A percentile compares a stretch with the other conserved stretches of the same genome.
phyloP scores from a whole-genome alignment of 2,329 filamentous ascomycete genomes.

The Ceratocystis huliohia region DNA sequence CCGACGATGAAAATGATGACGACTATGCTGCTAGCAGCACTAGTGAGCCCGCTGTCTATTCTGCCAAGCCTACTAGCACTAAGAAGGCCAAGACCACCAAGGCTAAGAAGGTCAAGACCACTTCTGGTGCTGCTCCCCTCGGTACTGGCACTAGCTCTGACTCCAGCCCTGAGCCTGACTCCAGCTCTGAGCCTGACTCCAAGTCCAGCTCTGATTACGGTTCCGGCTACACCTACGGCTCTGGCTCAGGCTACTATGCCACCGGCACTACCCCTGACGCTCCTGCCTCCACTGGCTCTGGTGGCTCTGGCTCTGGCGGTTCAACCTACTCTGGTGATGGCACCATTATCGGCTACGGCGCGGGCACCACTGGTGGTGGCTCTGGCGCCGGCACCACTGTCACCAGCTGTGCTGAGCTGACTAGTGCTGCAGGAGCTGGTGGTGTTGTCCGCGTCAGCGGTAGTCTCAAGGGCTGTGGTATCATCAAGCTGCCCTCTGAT shows the following conservation, averaged over 20 bases:
- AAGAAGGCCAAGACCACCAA: slow-evolving; percentile 24
- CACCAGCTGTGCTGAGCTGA: slow-evolving; percentile 32
- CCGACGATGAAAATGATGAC: not conserved
- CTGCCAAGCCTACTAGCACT: slow-evolving; percentile 26
- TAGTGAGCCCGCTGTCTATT: not conserved
- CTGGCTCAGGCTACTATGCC: not conserved
- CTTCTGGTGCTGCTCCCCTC: not conserved
- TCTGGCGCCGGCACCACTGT: slow-evolving; percentile 35
- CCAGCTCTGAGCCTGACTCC: not conserved
- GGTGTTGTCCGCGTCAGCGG: slow-evolving; percentile 37
- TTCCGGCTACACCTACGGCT: not conserved
- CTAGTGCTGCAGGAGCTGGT: slow-evolving; percentile 29
- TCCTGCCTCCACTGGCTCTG: not conserved
- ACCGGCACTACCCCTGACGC: not conserved
- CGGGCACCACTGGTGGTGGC: slow-evolving; percentile 35
- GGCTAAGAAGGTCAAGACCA: slow-evolving; percentile 24
- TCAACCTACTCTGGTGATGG: slow-evolving; percentile 16
- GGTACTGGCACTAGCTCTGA: not conserved
- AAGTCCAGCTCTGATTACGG: not conserved
- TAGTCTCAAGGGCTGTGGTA: slow-evolving; percentile 31
- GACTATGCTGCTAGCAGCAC: not conserved
- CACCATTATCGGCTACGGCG: slow-evolving; percentile 26
- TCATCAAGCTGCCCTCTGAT: slow-evolving; percentile 36
- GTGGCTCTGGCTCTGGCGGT: not conserved
- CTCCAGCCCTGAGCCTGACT: not conserved